A percentile compares a stretch with the other conserved stretches of the same genome.
Conservation (phyloP, 148 eudicot species). For the Euryodendron excelsum region DNA sequence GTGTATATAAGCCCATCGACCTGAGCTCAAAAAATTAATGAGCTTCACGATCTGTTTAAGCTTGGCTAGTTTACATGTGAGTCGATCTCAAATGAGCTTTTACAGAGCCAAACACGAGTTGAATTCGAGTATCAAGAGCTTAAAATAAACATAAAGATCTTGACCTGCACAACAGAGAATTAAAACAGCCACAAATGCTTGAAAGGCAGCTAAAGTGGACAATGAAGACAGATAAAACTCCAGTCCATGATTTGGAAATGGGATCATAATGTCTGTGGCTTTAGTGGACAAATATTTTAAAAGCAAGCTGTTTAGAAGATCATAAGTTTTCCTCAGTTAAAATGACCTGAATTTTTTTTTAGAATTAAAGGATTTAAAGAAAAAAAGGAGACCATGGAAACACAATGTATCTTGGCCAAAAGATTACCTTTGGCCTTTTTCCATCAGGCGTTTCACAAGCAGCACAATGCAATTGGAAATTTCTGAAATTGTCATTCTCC, state of each 20-base stretch:
- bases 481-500: constrained; percentile 14
- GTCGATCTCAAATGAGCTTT: too few species aligned
- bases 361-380: background rate
- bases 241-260: too few species aligned
- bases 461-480: constrained; percentile 15
- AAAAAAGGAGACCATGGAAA: too few species aligned
- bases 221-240: background rate
- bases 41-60: too few species aligned
- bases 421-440: constrained; percentile 36
- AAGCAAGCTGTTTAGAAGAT: background rate
- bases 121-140: too few species aligned
- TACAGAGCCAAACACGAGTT: too few species aligned
- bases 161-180: background rate
- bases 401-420: background rate
- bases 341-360: background rate
- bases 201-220: background rate
- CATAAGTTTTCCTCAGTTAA: background rate
- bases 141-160: too few species aligned
- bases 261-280: too few species aligned
- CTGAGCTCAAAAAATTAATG: too few species aligned
- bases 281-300: background rate
- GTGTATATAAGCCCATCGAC: too few species aligned
- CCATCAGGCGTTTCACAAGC: constrained; percentile 23
- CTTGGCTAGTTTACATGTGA: too few species aligned
- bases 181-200: background rate